Percentiles rank a stretch among this genome's conserved stretches.
phyloP scores from a whole-genome alignment of 108 stramenopile species.

The Stephanodiscus triporus region DNA sequence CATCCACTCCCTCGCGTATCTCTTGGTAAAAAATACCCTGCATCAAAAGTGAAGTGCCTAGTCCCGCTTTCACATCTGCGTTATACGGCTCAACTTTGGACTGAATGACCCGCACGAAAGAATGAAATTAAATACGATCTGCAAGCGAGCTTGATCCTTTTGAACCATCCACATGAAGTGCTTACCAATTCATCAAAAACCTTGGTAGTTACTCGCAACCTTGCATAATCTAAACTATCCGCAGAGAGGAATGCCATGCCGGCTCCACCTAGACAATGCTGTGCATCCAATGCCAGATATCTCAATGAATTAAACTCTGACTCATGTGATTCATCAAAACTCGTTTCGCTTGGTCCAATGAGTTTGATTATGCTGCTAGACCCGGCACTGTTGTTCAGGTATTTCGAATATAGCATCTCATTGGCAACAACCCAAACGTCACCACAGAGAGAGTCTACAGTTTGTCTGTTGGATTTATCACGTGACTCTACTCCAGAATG shows the following conservation, averaged over 20 bases:
- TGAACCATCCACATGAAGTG: neutral
- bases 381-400: neutral
- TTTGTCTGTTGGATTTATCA: neutral
- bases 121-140: neutral
- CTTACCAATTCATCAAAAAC: conserved; percentile 33
- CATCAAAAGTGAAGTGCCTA: conserved; percentile 40
- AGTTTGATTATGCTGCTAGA: neutral
- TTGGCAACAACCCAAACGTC: conserved; percentile 10
- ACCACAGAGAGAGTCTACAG: conserved; percentile 8
- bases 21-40: conserved; percentile 28
- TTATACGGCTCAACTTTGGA: conserved; percentile 15
- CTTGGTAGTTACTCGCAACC: conserved; percentile 22
- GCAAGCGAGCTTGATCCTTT: neutral
- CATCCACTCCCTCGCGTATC: neutral
- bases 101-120: conserved; percentile 1
- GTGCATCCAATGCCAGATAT: conserved; percentile 1
- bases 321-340: neutral
- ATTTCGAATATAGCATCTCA: neutral
- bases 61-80: conserved; percentile 27
- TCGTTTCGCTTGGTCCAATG: neutral
- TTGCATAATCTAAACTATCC: conserved; percentile 9
- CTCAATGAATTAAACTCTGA: neutral
- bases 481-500: neutral
- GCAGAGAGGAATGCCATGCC: conserved; percentile 9
- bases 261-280: conserved; percentile 23